These are phyloP conservation scores for Tremella fuciformis DNA, from an alignment of 768 basidiomycete genomes.

Conservation along the genomic window DNA sequence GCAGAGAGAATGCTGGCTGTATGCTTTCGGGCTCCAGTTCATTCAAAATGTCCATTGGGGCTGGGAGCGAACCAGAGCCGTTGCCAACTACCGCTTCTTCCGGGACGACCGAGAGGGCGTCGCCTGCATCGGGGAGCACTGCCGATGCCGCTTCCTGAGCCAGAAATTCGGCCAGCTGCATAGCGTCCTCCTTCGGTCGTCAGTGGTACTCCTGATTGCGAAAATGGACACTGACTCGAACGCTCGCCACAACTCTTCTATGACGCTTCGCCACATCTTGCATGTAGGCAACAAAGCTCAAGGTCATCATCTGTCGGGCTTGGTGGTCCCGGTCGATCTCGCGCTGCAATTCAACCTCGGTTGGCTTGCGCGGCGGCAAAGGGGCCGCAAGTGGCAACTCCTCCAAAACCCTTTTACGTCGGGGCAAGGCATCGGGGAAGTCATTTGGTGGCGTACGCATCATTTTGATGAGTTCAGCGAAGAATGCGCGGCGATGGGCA, in stretches of 20 bases:
- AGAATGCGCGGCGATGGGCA: conserved; percentile 70
- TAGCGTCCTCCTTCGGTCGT: neutral
- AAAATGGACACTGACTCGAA: conserved; percentile 60
- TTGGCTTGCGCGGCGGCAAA: conserved; percentile 75
- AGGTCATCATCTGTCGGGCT: conserved; percentile 75
- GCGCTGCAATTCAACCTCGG: conserved; percentile 72
- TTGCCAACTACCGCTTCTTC: no score
- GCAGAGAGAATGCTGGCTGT: no score
- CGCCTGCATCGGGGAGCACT: neutral
- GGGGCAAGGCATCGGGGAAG: conserved; percentile 83
- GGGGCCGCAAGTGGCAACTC: conserved; percentile 85
- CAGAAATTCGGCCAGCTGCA: neutral
- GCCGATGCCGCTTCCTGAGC: neutral
- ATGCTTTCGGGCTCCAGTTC: neutral
- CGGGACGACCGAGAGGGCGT: no score
- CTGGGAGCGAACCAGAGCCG: no score
- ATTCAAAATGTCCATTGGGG: neutral
- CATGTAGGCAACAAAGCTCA: conserved; percentile 83
- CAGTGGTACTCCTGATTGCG: neutral
- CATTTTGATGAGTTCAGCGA: conserved; percentile 67
- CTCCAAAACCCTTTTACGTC: conserved; percentile 79
- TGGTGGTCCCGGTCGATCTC: conserved; percentile 80
- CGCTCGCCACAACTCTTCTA: conserved; percentile 79
- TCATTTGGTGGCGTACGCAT: conserved; percentile 73
- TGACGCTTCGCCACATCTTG: conserved; percentile 87